Base-by-base conservation (phyloP, 352 stramenopile species). In the Hyaloperonospora brassicae region DNA sequence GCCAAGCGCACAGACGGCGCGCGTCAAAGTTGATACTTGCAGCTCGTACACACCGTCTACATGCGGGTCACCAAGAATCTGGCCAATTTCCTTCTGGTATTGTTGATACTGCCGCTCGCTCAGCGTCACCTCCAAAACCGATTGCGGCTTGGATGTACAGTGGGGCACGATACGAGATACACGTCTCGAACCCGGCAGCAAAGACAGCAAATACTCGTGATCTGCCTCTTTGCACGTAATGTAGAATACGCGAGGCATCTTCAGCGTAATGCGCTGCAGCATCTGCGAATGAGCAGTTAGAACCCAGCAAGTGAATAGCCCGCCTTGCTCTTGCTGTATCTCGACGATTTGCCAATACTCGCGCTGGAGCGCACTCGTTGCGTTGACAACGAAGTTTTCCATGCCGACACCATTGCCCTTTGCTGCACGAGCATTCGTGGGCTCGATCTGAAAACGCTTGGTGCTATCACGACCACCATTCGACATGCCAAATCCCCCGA, bases 251-350 rank as follows among this genome's bases (percentile, higher is more conserved):
- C 76, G 69, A n/a, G 79, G 79, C 48, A 89, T 69, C 47, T 86
- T 86, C 9, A 89, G 41, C 12, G 79, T 86, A 50, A 89, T 82
- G 35, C 79, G 73, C 51, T 89, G 76, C 2, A 89, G 68, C 61
- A 86, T 70, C 39, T 84, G 78, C 13, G 79, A 84, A 13, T 86
- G 69, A 7, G 62, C 74, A 23, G 96, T 96, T 62, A 99, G 86
- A n/a, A 97, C 90, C 87, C 93, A 98, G n/a, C 97, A 81, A 23
- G 89, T 86, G 52, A 98, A 97, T 11, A 87, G 76, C 30, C 95
- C 95, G 39, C 68, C 67, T 42, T 73, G 63, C n/a, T 89, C 79
- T 41, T 79, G 77, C 52, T 86, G 74, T 50, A 92, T 80, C 56
- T 92, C 81, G 40, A 92, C 70, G 57, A 92, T 83, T 42, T 92